A percentile compares a stretch with the other conserved stretches of the same genome.
These are phyloP conservation scores for Aspergillus glaucus DNA, from an alignment of 2,329 filamentous ascomycete species.

Conservation along the genomic window DNA sequence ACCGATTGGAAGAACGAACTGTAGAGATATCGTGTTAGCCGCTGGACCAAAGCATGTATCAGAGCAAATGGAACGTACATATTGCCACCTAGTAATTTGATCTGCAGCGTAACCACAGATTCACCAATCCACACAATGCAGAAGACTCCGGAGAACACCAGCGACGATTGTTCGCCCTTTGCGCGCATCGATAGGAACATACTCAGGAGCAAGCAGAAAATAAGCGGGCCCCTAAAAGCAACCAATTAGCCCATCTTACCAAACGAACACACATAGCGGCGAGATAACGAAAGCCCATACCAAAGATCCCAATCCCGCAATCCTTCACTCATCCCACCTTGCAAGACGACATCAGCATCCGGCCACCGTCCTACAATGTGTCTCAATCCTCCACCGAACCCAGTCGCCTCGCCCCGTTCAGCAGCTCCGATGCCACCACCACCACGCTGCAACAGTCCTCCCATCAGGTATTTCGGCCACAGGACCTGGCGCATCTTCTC, in stretches of 20 bases:
- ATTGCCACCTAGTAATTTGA: constrained; percentile 90
- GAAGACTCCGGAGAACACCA: constrained; percentile 94
- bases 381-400: constrained; percentile 45
- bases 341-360: constrained; percentile 59
- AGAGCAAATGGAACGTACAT: constrained; percentile 61
- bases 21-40: constrained; percentile 7
- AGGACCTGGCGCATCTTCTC: constrained; percentile 97
- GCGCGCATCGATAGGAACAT: constrained; percentile 81
- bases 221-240: constrained; percentile 67
- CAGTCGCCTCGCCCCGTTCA: constrained; percentile 50
- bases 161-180: constrained; percentile 69
- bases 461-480: constrained; percentile 88
- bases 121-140: constrained; percentile 96
- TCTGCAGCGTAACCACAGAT: constrained; percentile 94
- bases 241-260: constrained; percentile 2
- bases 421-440: constrained; percentile 50
- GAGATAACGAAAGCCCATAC: constrained; percentile 32
- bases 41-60: not conserved
- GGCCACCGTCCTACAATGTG: constrained; percentile 59
- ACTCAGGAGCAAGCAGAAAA: constrained; percentile 86
- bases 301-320: constrained; percentile 96
- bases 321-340: constrained; percentile 76
- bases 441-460: constrained; percentile 54
- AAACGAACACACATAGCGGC: not conserved
- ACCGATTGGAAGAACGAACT: constrained; percentile 97